These are phyloP conservation scores for Moricandia moricandioides DNA, from an alignment of 345 rosid genomes.

Conservation along the genomic window DNA sequence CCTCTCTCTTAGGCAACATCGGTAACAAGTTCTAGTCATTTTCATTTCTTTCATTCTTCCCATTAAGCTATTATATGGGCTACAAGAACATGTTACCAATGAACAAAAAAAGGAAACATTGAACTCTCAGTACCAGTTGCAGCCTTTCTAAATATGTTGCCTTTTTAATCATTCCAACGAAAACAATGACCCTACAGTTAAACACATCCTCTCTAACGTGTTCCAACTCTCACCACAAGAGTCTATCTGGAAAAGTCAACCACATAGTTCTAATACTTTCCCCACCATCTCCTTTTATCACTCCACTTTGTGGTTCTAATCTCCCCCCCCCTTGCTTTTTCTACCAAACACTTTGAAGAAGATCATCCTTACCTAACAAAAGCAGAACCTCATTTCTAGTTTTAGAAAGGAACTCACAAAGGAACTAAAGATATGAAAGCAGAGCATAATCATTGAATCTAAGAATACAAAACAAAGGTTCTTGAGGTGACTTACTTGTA, in stretches of 20 bases:
- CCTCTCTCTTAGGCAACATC: background rate
- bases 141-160: background rate
- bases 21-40: background rate
- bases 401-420: background rate
- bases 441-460: slow-evolving; percentile 8
- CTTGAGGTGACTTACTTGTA: slow-evolving; percentile 50
- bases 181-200: slow-evolving; percentile 27
- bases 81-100: slow-evolving; percentile 18
- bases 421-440: background rate
- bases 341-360: slow-evolving; percentile 11
- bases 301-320: slow-evolving; percentile 15
- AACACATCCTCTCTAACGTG: slow-evolving; percentile 11
- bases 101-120: background rate
- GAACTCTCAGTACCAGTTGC: slow-evolving; percentile 4
- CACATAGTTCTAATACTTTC: background rate
- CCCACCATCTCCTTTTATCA: slow-evolving; percentile 11
- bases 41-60: background rate
- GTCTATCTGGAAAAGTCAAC: slow-evolving; percentile 24
- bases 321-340: background rate
- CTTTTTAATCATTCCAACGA: slow-evolving; percentile 15
- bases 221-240: slow-evolving; percentile 20
- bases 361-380: background rate
- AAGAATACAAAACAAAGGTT: background rate
- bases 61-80: slow-evolving; percentile 8
- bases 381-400: background rate